Evolutionary conservation across 441 rosid species (phyloP), one percentile per base, ranked within the genome.

Genomic region (Daphne laureola): DNA sequence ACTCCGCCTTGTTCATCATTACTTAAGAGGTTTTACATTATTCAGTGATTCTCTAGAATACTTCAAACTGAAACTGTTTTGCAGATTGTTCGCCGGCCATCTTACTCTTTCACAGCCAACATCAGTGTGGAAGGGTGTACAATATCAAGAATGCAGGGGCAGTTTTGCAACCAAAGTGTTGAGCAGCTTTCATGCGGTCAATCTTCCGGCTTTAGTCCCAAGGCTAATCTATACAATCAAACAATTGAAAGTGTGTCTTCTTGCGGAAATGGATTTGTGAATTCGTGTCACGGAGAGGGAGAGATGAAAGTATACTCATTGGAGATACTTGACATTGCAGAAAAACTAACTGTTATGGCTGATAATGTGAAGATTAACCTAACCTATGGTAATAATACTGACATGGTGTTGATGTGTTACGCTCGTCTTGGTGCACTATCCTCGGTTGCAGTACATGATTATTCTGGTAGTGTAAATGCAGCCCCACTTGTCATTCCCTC

Each of bases 101-200:
- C 88, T 0, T 89, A 78, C 71, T 84, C 90, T 54, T 93, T 93
- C 64, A 76, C 82, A 59, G 87, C 84, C 60, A 86, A 87, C 64
- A 73, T 93, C 63, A 89, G 76, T 23, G 88, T 93, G 35, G 90
- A 86, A 77, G 98, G 97, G 64, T 93, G 98, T 66, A 68, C 63
- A 65, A 71, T 77, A 51, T 78, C 87, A 55, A 76, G 78, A 43
- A 76, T 77, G 83, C 80, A 83, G 90, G 98, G 98, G 13, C 86
- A 77, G 72, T 80, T 68, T 66, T 92, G 98, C 85, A 84, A 89
- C 79, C 90, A 78, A 76, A 86, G 92, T 15, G 68, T 92, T 49
- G 72, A 78, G 51, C 69, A 69, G 16, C 88, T 89, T 73, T 72
- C 77, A 2, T 92, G 96, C 66, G 68, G 75, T 66, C 75, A 36